These are phyloP conservation scores for Logfia minima DNA, from an alignment of 129 eudicot species.

Conservation along the genomic window DNA sequence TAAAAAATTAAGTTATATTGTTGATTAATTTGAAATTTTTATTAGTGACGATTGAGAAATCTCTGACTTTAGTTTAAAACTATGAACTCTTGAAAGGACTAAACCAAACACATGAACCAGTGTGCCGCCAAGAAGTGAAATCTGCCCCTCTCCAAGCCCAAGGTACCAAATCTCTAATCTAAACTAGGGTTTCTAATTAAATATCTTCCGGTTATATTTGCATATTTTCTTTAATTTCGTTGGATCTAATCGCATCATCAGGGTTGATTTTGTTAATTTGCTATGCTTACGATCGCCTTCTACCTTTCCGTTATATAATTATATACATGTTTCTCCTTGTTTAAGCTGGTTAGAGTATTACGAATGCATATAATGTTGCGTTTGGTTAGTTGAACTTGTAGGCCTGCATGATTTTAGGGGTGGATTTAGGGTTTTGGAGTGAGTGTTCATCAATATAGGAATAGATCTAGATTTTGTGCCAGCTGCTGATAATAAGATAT, in stretches of 20 bases:
- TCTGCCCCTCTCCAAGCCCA: background rate
- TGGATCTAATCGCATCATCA: background rate
- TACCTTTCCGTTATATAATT: background rate
- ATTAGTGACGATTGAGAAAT: too few relatives aligned
- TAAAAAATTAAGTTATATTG: too few relatives aligned
- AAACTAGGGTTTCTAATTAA: conserved; percentile 6
- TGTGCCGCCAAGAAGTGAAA: background rate
- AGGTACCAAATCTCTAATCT: background rate
- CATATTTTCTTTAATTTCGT: background rate
- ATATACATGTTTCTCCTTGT: background rate
- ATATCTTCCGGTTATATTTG: conserved; percentile 11
- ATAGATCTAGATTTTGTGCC: conserved; percentile 2
- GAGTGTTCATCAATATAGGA: background rate
- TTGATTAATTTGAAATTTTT: too few relatives aligned
- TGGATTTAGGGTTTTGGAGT: conserved; percentile 25
- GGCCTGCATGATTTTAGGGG: conserved; percentile 14
- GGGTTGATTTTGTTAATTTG: background rate
- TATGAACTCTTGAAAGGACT: too few relatives aligned
- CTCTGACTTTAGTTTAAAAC: too few relatives aligned
- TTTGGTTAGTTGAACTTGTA: background rate
- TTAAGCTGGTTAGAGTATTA: background rate
- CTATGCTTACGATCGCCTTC: background rate
- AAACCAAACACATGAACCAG: background rate
- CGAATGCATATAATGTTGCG: conserved; percentile 8
- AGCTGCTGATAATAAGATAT: background rate